Conservation (phyloP, 2,329 filamentous ascomycete genomes). For the Anisogramma anomala region DNA sequence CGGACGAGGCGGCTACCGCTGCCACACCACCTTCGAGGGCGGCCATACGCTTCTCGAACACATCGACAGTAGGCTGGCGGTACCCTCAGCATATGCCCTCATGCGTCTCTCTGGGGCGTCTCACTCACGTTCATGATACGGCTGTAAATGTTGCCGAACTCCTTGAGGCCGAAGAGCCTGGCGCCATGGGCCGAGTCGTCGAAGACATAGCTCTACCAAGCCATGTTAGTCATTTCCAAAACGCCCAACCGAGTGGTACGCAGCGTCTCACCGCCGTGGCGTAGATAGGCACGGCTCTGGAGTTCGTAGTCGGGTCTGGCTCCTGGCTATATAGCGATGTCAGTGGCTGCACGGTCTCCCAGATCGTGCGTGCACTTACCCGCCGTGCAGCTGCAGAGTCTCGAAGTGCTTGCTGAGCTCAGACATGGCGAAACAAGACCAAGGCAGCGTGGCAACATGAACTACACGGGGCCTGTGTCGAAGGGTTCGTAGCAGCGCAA, state of each 20-base stretch:
- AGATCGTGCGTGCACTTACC: slow-evolving; percentile 40
- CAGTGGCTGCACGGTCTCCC: neutral
- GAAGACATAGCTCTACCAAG: slow-evolving; percentile 68
- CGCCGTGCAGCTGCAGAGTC: slow-evolving; percentile 76
- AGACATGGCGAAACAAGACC: slow-evolving; percentile 25
- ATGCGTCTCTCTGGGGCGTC: neutral
- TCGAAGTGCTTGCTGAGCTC: slow-evolving; percentile 57
- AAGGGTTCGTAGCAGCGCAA: too few species aligned
- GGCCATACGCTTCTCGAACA: slow-evolving; percentile 94
- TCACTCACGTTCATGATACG: slow-evolving; percentile 77
- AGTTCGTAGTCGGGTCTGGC: slow-evolving; percentile 69
- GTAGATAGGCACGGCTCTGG: slow-evolving; percentile 91
- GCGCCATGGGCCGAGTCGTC: slow-evolving; percentile 94
- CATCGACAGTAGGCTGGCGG: slow-evolving; percentile 75
- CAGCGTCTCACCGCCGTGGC: slow-evolving; percentile 56
- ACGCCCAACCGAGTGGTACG: neutral
- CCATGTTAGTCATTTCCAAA: slow-evolving; percentile 12
- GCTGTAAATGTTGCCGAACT: slow-evolving; percentile 96
- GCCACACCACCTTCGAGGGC: slow-evolving; percentile 86
- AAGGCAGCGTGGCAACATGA: too few species aligned
- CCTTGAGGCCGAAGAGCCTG: slow-evolving; percentile 89
- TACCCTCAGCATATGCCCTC: neutral
- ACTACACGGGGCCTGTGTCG: too few species aligned
- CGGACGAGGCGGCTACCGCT: slow-evolving; percentile 73
- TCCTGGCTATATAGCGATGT: slow-evolving; percentile 47